Base-by-base conservation (phyloP, 495 filamentous ascomycete genomes). In the Podospora pseudoanserina region DNA sequence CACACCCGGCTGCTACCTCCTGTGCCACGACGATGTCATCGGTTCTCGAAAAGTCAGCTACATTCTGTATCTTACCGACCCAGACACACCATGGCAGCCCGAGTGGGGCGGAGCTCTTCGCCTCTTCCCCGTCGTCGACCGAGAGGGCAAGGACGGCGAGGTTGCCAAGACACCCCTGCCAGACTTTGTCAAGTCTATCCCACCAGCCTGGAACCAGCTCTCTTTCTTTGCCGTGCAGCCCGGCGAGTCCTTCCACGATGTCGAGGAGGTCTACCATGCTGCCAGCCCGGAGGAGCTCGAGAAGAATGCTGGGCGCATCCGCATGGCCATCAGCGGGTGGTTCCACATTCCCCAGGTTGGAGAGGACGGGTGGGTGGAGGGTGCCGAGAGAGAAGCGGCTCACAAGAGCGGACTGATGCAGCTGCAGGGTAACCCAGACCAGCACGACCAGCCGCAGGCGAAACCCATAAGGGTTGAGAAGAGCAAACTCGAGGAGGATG, bases 271-370 rank as follows among this genome's bases (percentile, higher is more conserved):
- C 18, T 97, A 96, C 78, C 86, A 91, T 71, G 84, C 86, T 56
- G 77, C 79, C 58, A 79, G 70, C 44, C 79, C 81, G 74, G 76
- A 79, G 56, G 79, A 84, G 66, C 79, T 83, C 2, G 86, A 87
- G 65, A 86, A 86, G 68, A 85, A 90, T 44, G 89, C 89, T 57
- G 84, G 85, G 6, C 87, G 95, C 59, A 87, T 96, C 57, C 87
- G 95, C 65, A 97, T 98, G 93, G 95, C 95, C 28, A 98, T 99
- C 71, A 96, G 92, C 69, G 95, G 95, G n/a, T 99, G 95, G 95
- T 99, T 93, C 79, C 95, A 99, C 76, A 97, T 99, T 64, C 96
- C 95, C 0, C 95, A 99, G 75, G 82, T 91, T 70, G 95, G 95
- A 49, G 95, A 99, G 75, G 92, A 94, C n/a, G 96, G 95, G 11